Percentiles rank a stretch among this genome's conserved stretches.
Evolutionary conservation across 2,329 filamentous ascomycete genomes (phyloP).

Genomic region (Trichoderma gracile): DNA sequence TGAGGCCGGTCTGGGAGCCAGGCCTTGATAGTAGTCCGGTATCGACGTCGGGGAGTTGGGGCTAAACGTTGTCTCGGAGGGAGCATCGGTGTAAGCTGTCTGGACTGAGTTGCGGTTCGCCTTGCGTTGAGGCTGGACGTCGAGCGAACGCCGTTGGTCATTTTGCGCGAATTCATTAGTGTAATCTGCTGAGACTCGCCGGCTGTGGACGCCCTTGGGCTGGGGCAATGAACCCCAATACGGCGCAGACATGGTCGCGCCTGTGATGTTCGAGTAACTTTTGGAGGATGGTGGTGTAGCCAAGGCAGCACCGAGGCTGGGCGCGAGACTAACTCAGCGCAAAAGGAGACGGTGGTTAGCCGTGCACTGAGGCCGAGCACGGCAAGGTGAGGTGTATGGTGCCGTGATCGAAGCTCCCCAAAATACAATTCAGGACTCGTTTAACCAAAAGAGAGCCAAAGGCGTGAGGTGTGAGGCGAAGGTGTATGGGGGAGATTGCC

Average conservation of each 20-base stretch:
- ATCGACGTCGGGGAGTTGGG: conserved; percentile 58
- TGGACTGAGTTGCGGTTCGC: conserved; percentile 57
- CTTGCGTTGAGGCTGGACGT: conserved; percentile 45
- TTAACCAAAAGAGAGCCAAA: not conserved
- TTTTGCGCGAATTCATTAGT: conserved; percentile 35
- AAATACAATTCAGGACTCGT: not conserved
- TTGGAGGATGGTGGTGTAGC: not conserved
- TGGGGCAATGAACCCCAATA: conserved; percentile 62
- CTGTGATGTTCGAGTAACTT: not conserved
- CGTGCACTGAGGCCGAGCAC: not conserved
- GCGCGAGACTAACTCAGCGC: not conserved
- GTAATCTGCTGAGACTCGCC: conserved; percentile 39
- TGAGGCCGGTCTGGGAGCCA: conserved; percentile 61
- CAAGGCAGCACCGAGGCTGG: not conserved
- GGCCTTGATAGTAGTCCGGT: conserved; percentile 51
- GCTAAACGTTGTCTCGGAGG: conserved; percentile 60
- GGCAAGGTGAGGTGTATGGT: not conserved
- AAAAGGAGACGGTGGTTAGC: not conserved
- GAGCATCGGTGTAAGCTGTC: conserved; percentile 56
- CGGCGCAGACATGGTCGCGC: conserved; percentile 46
- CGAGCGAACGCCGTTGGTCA: conserved; percentile 38
- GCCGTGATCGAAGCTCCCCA: not conserved
- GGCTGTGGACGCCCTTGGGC: conserved; percentile 45
- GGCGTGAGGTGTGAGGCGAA: not conserved
- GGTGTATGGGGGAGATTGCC: not conserved